Evolutionary conservation across 2,329 filamentous ascomycete species (phyloP).

Genomic region (Seiridium cupressi): DNA sequence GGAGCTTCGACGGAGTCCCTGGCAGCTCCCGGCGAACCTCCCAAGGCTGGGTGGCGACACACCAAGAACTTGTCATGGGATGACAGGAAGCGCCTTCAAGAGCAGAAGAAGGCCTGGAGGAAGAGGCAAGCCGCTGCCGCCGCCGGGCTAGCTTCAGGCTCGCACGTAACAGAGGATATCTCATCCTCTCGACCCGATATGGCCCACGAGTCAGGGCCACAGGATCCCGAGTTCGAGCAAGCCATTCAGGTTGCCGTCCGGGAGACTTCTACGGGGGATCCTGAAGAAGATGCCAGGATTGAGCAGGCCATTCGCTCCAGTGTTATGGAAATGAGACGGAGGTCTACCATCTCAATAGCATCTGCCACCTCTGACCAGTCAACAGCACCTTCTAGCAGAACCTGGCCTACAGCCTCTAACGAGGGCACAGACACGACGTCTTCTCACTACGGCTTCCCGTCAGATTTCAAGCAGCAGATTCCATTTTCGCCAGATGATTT

Average conservation of each 20-base stretch:
- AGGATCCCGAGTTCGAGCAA: slow-evolving; percentile 61
- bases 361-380: neutral
- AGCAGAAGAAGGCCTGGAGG: slow-evolving; percentile 44
- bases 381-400: neutral
- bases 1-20: slow-evolving; percentile 13
- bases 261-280: slow-evolving; percentile 68
- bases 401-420: neutral
- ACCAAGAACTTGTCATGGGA: slow-evolving; percentile 48
- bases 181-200: slow-evolving; percentile 12
- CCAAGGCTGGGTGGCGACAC: slow-evolving; percentile 46
- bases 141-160: slow-evolving; percentile 12
- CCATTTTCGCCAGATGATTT: slow-evolving; percentile 31
- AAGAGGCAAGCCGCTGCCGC: slow-evolving; percentile 25
- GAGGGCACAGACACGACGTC: neutral
- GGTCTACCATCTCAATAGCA: slow-evolving; percentile 18
- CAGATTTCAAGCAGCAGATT: slow-evolving; percentile 18
- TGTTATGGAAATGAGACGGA: slow-evolving; percentile 51
- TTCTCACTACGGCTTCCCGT: slow-evolving; percentile 15
- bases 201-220: slow-evolving; percentile 29
- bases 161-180: slow-evolving; percentile 16
- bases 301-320: slow-evolving; percentile 74
- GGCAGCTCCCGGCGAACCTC: slow-evolving; percentile 19
- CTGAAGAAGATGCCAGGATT: slow-evolving; percentile 67
- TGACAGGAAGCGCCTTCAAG: slow-evolving; percentile 49
- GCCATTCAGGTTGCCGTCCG: slow-evolving; percentile 70